Evolutionary conservation across 2,329 filamentous ascomycete genomes (phyloP).

Genomic region (Myriosclerotinia scirpicola): DNA sequence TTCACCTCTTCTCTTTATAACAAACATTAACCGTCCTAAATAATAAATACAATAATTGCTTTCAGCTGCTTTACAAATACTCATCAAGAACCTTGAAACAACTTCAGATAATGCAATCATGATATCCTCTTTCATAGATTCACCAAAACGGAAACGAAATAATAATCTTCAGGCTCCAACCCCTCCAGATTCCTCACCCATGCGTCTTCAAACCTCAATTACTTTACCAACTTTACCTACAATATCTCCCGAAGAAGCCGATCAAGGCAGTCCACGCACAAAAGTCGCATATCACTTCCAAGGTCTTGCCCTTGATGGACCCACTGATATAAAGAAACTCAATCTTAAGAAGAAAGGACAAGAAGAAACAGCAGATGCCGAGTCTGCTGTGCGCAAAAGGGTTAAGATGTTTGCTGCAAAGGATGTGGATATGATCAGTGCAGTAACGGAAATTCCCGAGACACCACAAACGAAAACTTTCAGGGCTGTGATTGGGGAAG

Average conservation of each 20-base stretch:
- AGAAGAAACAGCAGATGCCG: slow-evolving; percentile 21
- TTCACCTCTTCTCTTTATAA: slow-evolving; percentile 2
- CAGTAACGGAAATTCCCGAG: slow-evolving; percentile 23
- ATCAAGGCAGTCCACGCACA: slow-evolving; percentile 35
- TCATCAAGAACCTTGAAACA: not conserved
- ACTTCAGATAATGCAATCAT: slow-evolving; percentile 6
- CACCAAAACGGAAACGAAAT: slow-evolving; percentile 31
- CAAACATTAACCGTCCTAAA: not conserved
- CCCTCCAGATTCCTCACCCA: slow-evolving; percentile 22
- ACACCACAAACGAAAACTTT: slow-evolving; percentile 27
- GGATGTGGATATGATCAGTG: slow-evolving; percentile 14
- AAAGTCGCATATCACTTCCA: slow-evolving; percentile 40
- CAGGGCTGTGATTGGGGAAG: slow-evolving; percentile 25
- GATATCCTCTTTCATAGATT: slow-evolving; percentile 20
- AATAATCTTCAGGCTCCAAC: slow-evolving; percentile 20
- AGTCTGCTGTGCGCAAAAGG: slow-evolving; percentile 34
- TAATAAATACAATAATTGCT: not conserved
- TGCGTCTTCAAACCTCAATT: slow-evolving; percentile 19
- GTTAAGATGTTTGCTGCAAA: slow-evolving; percentile 28
- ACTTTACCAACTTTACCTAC: slow-evolving; percentile 19
- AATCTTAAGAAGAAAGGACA: slow-evolving; percentile 26
- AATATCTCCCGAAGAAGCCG: slow-evolving; percentile 13
- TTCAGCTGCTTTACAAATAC: not conserved
- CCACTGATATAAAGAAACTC: slow-evolving; percentile 29
- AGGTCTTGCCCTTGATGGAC: slow-evolving; percentile 34